Base-by-base conservation (phyloP, 495 filamentous ascomycete species). In the Usnea hakonensis region DNA sequence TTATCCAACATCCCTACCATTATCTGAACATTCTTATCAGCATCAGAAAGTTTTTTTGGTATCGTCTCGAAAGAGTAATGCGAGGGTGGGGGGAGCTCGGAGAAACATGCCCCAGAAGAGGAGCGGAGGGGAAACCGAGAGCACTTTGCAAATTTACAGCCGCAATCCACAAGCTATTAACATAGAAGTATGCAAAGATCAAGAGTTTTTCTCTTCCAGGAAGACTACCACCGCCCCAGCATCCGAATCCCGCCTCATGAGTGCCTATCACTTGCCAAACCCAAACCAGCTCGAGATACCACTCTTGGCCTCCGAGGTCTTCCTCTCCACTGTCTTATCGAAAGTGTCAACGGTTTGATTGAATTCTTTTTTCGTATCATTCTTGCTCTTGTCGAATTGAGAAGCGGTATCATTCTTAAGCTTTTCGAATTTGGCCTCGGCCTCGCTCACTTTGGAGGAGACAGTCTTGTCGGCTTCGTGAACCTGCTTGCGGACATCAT, bases 231-330 rank as follows among this genome's bases (percentile, higher is more conserved):
- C 28, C 48, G 5, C 17, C 2, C 48, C 48, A 32, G 14, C 48
- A 19, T 8, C 28, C 10, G 28, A 32, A 16, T n/a, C 5, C 48
- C 23, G 37, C 50, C 38, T 44, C 16, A 8, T 23, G 26, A 37
- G 32, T 37, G 21, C 46, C 32, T 69, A n/a, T n/a, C 83, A 88
- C 72, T 85, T 82, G 71, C 83, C 83, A 40, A 77, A 69, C 38
- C 89, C 85, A 65, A 95, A 92, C 91, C 90, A 96, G 58, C 86
- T 83, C 33, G 85, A 86, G 62, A 94, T 73, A 23, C 83, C 83
- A 57, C 85, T 81, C 83, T 95, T 95, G 13, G 90, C 87, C 72
- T 93, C 88, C 9, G 83, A 72, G 16, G 91, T 83, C 67, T 85
- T 85, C 66, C 86, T 78, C 77, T 91, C 89, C 30, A 95, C 81